Conservation (phyloP, 257 asterid species). For the Penstemon eatonii region DNA sequence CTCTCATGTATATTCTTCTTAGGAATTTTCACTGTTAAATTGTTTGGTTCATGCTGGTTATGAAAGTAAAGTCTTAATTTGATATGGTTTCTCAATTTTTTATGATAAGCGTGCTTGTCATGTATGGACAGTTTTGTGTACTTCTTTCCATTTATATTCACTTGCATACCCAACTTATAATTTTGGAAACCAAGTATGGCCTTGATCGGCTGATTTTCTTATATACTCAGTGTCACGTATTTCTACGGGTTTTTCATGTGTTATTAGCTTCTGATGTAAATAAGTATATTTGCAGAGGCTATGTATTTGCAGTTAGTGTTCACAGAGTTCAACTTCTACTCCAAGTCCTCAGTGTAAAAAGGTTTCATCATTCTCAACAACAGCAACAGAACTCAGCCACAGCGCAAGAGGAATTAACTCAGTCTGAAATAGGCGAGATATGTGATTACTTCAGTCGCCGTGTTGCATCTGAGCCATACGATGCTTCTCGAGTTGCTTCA, state of each 20-base stretch:
- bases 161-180: too few relatives aligned
- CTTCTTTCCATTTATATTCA: not conserved
- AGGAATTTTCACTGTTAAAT: too few relatives aligned
- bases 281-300: slow-evolving; percentile 64
- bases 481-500: slow-evolving; percentile 97
- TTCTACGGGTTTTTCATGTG: slow-evolving; percentile 25
- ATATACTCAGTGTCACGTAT: not conserved
- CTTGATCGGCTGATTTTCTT: not conserved
- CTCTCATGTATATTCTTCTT: too few relatives aligned
- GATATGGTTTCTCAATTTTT: too few relatives aligned
- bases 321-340: slow-evolving; percentile 99
- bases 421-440: slow-evolving; percentile 90
- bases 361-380: slow-evolving; percentile 90
- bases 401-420: slow-evolving; percentile 89
- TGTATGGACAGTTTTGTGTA: not conserved
- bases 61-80: too few relatives aligned
- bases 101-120: too few relatives aligned
- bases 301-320: slow-evolving; percentile 97
- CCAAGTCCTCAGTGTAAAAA: slow-evolving; percentile 93
- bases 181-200: not conserved
- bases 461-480: slow-evolving; percentile 99
- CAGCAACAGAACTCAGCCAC: slow-evolving; percentile 79
- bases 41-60: too few relatives aligned
- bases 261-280: slow-evolving; percentile 26
- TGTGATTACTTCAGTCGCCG: slow-evolving; percentile 98